These are phyloP conservation scores for Sarocladium brachiariae DNA, from an alignment of 2,329 filamentous ascomycete species.

Conservation along the genomic window DNA sequence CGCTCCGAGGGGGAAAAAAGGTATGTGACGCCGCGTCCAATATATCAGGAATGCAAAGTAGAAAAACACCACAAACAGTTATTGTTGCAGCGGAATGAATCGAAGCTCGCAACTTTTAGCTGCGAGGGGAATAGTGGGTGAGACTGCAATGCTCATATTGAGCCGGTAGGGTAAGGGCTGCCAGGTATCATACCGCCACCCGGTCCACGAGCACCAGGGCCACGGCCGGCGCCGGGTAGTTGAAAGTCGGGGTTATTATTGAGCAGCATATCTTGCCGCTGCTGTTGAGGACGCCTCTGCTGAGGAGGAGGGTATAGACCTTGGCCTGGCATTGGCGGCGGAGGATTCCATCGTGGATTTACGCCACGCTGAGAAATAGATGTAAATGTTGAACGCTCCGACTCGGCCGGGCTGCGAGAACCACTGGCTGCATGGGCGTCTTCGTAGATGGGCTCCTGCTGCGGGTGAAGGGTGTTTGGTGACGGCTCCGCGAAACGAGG, in stretches of 20 bases:
- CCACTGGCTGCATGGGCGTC: constrained; percentile 47
- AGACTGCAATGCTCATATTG: constrained; percentile 17
- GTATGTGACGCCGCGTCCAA: neutral
- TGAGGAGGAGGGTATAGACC: constrained; percentile 31
- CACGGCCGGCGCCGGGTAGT: constrained; percentile 41
- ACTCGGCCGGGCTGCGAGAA: constrained; percentile 65
- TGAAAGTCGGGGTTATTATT: constrained; percentile 87
- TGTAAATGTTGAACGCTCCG: constrained; percentile 80
- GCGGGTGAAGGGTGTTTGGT: constrained; percentile 18
- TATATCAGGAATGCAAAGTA: constrained; percentile 1
- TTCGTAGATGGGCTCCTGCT: constrained; percentile 46
- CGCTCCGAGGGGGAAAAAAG: neutral
- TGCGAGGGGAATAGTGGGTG: neutral
- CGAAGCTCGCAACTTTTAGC: neutral
- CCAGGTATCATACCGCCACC: constrained; percentile 41
- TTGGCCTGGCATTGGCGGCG: constrained; percentile 35
- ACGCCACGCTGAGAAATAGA: constrained; percentile 82
- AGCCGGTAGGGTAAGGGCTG: constrained; percentile 42
- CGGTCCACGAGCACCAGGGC: constrained; percentile 20
- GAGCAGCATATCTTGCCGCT: constrained; percentile 66
- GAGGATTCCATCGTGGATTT: constrained; percentile 76
- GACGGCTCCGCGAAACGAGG: constrained; percentile 63
- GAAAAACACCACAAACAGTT: neutral
- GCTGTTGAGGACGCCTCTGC: constrained; percentile 33
- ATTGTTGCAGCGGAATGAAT: neutral